phyloP scores from a whole-genome alignment of 441 rosid genomes.

The Dalechampia spathulata region DNA sequence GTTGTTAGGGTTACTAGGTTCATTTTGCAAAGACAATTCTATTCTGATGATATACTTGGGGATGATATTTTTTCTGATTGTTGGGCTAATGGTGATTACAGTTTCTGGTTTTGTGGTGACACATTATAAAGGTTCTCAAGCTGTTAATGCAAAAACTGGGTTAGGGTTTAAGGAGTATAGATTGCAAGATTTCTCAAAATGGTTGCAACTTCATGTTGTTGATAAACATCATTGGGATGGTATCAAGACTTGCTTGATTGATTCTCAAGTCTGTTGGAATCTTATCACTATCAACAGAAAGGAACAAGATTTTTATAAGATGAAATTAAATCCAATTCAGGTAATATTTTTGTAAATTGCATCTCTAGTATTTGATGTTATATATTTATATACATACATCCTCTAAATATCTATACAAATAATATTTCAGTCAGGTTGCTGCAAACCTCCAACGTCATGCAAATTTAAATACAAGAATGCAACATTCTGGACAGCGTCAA shows the following conservation, averaged over 20 bases:
- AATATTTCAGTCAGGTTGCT: constrained; percentile 36
- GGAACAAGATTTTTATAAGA: no score
- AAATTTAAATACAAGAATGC: constrained; percentile 10
- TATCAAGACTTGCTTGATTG: constrained; percentile 29
- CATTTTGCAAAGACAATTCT: not conserved
- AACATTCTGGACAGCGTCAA: constrained; percentile 18
- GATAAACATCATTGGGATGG: constrained; percentile 20
- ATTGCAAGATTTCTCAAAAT: constrained; percentile 16
- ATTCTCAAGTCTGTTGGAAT: constrained; percentile 23
- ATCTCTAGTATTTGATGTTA: no score
- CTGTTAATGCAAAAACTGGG: not conserved
- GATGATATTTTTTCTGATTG: not conserved
- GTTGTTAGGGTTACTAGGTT: constrained; percentile 6
- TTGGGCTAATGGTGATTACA: not conserved
- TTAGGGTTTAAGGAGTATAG: constrained; percentile 6
- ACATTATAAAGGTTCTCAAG: not conserved
- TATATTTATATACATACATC: no score
- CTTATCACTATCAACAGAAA: no score
- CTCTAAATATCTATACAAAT: no score
- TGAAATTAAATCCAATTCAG: no score
- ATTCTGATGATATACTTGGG: not conserved
- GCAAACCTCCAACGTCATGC: constrained; percentile 34
- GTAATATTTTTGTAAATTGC: no score
- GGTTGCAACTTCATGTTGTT: constrained; percentile 25
- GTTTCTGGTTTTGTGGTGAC: not conserved